Evolutionary conservation across 2,329 filamentous ascomycete species (phyloP).

Genomic region (Tolypocladium album): DNA sequence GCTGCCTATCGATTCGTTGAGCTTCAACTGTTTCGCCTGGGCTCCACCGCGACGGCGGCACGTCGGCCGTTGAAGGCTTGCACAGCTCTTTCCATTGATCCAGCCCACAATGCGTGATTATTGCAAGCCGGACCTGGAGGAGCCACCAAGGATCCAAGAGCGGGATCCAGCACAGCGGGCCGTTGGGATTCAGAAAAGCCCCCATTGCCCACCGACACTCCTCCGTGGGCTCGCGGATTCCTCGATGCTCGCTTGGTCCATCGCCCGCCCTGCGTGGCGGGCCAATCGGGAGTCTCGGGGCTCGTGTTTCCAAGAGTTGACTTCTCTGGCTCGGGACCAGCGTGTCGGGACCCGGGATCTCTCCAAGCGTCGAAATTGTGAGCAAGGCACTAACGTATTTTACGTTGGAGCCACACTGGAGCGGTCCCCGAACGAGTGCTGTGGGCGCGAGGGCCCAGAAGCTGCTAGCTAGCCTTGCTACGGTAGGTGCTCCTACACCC

Average conservation of each 20-base stretch:
- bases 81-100: neutral
- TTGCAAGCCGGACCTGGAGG: neutral
- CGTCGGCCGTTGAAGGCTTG: neutral
- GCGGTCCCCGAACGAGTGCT: neutral
- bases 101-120: neutral
- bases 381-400: too few relatives aligned
- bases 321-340: too few relatives aligned
- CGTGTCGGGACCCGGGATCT: too few relatives aligned
- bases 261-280: neutral
- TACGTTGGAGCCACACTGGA: too few relatives aligned
- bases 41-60: neutral
- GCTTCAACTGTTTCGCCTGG: neutral
- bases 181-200: neutral
- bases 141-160: neutral
- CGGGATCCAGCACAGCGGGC: neutral
- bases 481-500: too few relatives aligned
- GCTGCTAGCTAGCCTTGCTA: too few relatives aligned
- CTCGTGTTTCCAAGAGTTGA: neutral
- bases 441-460: neutral
- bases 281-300: neutral
- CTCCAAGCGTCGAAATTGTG: too few relatives aligned
- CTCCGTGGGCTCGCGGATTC: neutral
- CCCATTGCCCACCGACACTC: neutral
- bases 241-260: neutral
- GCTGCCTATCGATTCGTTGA: neutral